Evolutionary conservation across 1,139 yeast genomes (phyloP).

Genomic region (Taiozyma sp.): DNA sequence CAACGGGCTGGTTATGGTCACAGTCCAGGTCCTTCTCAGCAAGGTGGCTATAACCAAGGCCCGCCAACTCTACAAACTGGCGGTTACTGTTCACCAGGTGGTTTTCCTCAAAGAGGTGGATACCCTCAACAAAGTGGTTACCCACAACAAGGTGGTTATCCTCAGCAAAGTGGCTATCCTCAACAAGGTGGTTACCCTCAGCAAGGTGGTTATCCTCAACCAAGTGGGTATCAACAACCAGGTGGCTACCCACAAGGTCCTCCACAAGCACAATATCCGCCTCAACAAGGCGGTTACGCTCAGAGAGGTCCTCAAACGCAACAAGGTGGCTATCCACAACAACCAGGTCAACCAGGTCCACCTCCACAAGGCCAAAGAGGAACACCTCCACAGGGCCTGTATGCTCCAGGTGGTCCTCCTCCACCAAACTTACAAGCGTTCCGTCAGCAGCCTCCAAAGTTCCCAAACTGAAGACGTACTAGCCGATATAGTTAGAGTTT

Average conservation of each 20-base stretch:
- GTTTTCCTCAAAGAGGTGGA: not conserved
- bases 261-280: not conserved
- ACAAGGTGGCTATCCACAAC: slow-evolving; percentile 3
- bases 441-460: not conserved
- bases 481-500: not conserved
- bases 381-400: not conserved
- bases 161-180: not conserved
- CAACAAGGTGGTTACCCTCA: slow-evolving; percentile 1
- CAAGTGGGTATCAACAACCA: not conserved
- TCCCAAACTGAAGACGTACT: not conserved
- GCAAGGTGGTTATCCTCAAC: not conserved
- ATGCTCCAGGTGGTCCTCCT: not conserved
- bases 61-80: not conserved
- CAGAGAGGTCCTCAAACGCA: slow-evolving; percentile 3
- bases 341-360: not conserved
- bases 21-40: not conserved
- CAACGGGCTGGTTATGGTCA: not conserved
- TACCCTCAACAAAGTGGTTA: slow-evolving; percentile 1
- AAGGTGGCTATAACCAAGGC: not conserved
- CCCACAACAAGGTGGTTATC: slow-evolving; percentile 2
- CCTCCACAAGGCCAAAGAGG: not conserved
- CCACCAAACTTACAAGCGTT: not conserved
- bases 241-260: not conserved
- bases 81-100: not conserved
- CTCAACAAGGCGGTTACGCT: slow-evolving; percentile 2